These are phyloP conservation scores for Starmerella khaoyaiensis DNA, from an alignment of 805 yeast species.

Conservation along the genomic window DNA sequence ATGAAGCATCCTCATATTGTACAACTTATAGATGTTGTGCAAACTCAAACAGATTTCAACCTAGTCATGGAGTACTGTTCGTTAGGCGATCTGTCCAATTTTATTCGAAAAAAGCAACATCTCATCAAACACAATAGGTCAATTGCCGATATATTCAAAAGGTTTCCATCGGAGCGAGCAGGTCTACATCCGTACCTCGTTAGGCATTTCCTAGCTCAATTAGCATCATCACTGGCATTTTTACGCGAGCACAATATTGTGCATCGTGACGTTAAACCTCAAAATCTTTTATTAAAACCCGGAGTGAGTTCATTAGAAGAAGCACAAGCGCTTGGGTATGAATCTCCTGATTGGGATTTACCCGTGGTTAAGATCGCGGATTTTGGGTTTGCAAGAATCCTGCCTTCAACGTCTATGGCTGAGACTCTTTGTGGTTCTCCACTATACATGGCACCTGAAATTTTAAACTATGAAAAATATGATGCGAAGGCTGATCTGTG, in stretches of 20 bases:
- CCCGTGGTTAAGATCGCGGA: constrained; percentile 92
- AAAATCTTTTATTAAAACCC: constrained; percentile 66
- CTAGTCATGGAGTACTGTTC: constrained; percentile 94
- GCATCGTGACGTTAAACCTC: constrained; percentile 94
- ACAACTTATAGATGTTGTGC: constrained; percentile 66
- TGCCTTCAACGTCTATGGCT: constrained; percentile 88
- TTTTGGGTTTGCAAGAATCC: constrained; percentile 91
- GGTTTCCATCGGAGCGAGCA: constrained; percentile 65
- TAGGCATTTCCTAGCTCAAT: constrained; percentile 73
- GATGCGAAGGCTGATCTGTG: constrained; percentile 95
- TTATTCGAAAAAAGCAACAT: constrained; percentile 65
- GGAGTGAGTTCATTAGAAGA: constrained; percentile 55
- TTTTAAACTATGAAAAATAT: constrained; percentile 82
- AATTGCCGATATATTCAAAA: constrained; percentile 56
- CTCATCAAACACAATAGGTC: constrained; percentile 64
- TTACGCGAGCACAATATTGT: constrained; percentile 73
- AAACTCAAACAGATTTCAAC: constrained; percentile 65
- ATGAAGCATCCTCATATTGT: constrained; percentile 91
- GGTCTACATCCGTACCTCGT: constrained; percentile 74
- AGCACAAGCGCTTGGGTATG: constrained; percentile 38
- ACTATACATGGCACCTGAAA: constrained; percentile 97
- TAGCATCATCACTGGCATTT: constrained; percentile 72
- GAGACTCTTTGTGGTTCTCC: constrained; percentile 98
- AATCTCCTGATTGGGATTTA: constrained; percentile 75
- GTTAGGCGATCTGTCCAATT: constrained; percentile 80